Evolutionary conservation across 257 asterid species (phyloP), one percentile per base, ranked within the genome.

Genomic region (Craterostigma plantagineum): DNA sequence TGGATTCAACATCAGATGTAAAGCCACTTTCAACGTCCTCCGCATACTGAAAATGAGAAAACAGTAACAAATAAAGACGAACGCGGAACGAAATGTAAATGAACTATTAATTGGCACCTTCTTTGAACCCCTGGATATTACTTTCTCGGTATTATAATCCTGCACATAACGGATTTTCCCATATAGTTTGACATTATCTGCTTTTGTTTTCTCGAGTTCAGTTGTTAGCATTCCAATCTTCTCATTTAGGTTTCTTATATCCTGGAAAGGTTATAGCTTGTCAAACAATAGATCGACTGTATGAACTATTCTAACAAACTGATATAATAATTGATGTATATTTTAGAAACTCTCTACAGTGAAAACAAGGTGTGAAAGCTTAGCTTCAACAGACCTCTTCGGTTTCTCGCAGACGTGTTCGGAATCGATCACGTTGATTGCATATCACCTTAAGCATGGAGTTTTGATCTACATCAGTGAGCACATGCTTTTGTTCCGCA

Each of bases 381-480:
- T 13, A 40, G 44, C 50, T 37, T 23, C 7, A 35, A 16, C 45
- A 42, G 33, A 83, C 99, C 99, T 90, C 99, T 69, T 90, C 99
- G 42, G 95, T 79, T 81, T 90, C 95, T 49, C 73, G 81, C 69
- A 90, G 61, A 45, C 99, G 95, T 48, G 94, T 69, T 50, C 99
- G 75, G 50, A 90, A 90, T 46, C 99, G 83, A 61, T 90, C 99
- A 16, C 99, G 81, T 63, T 90, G 99, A 65, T 72, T 83, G 91
- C 99, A 90, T 42, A 90, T 90, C 78, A 90, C 97, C 70, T 78
- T 81, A 54, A 86, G 93, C 97, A 86, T 86, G 41, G 97, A 86
- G 65, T 72, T 82, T 56, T 86, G 97, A 70, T 86, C 97, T 57
- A 69, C 73, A 59, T 86, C 94, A 36, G 79, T 46, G 30, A 77